These are phyloP conservation scores for Lactuca sativa DNA, from an alignment of 129 eudicot species.

Conservation along the genomic window DNA sequence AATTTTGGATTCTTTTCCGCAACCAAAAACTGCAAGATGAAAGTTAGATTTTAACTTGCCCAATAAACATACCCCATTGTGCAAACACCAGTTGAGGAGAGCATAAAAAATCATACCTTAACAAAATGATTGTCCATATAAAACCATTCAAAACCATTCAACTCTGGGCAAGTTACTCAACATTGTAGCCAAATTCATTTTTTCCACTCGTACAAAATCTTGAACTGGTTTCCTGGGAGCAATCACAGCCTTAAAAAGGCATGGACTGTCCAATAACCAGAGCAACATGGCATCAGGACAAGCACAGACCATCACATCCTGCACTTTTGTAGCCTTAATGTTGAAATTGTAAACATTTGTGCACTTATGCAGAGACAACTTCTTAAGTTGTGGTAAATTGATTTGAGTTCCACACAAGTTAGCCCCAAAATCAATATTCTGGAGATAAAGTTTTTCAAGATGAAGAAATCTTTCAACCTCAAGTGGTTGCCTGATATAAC, in stretches of 20 bases:
- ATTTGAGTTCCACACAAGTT: neutral
- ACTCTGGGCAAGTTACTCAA: too few relatives aligned
- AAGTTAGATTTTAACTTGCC: too few relatives aligned
- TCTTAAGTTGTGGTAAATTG: neutral
- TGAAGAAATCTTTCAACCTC: slow-evolving; percentile 6
- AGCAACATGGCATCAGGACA: slow-evolving; percentile 7
- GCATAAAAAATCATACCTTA: too few relatives aligned
- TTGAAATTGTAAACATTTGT: neutral
- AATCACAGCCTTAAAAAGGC: neutral
- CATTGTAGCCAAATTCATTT: neutral
- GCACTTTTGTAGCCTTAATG: neutral
- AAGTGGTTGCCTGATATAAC: neutral
- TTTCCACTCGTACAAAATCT: neutral
- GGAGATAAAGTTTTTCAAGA: slow-evolving; percentile 1
- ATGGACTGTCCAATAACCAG: neutral
- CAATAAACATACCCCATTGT: too few relatives aligned
- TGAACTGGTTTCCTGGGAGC: neutral
- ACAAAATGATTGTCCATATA: too few relatives aligned
- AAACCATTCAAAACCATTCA: too few relatives aligned
- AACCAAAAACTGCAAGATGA: too few relatives aligned
- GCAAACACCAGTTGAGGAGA: too few relatives aligned
- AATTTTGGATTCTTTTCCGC: too few relatives aligned
- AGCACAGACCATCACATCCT: neutral
- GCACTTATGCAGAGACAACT: neutral
- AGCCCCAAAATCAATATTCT: slow-evolving; percentile 6